These are phyloP conservation scores for Tuber umbilicatum DNA, from an alignment of 495 filamentous ascomycete species.

Conservation along the genomic window DNA sequence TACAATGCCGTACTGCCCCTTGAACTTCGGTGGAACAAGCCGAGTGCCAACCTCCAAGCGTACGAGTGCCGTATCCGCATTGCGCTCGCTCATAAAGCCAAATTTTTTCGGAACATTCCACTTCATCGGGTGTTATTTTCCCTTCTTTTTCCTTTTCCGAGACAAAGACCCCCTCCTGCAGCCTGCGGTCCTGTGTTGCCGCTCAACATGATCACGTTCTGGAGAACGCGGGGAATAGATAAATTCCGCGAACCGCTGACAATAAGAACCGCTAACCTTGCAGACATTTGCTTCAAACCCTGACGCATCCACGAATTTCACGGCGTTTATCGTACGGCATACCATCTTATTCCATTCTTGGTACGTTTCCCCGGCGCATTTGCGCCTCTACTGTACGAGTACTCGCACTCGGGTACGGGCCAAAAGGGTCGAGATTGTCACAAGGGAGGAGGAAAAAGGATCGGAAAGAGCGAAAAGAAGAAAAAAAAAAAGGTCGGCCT, in stretches of 20 bases:
- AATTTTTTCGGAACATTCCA: conserved; percentile 20
- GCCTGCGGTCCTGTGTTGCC: conserved; percentile 7
- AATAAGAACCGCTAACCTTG: conserved; percentile 11
- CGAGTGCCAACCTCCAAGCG: background rate
- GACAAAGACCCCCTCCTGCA: conserved; percentile 6
- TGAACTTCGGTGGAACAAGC: background rate
- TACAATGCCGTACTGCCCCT: too few species aligned
- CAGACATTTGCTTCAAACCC: background rate
- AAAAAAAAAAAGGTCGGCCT: conserved; percentile 15
- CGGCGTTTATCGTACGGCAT: background rate
- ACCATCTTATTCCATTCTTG: background rate
- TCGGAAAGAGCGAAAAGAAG: background rate
- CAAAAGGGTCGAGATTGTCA: background rate
- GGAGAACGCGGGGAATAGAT: conserved; percentile 18
- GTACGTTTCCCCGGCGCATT: background rate
- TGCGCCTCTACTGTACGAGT: background rate
- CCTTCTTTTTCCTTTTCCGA: conserved; percentile 5
- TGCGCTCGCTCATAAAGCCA: background rate
- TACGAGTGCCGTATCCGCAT: background rate
- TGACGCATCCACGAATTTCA: background rate
- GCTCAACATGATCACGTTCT: conserved; percentile 6
- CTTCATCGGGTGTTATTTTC: conserved; percentile 9
- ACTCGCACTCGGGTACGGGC: too few species aligned
- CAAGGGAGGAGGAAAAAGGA: background rate
- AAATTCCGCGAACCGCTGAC: conserved; percentile 25